Evolutionary conservation across 495 filamentous ascomycete species (phyloP), one percentile per base, ranked within the genome.

Genomic region (Podospora sp.): DNA sequence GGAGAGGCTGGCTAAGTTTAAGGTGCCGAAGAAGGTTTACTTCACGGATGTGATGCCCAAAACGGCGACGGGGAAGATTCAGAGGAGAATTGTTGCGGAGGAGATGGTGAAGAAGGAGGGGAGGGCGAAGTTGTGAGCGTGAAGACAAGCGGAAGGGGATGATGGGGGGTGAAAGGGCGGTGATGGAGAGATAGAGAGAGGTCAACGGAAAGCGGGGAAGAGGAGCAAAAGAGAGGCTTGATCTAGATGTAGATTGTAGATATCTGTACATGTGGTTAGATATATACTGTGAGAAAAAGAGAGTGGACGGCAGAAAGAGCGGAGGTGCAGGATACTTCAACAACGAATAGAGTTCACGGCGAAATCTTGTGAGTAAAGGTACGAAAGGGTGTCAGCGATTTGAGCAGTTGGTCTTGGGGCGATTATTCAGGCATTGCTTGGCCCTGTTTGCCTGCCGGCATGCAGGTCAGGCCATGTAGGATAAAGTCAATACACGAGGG

Each of bases 41-140:
- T 92, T 93, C 68, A 91, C 90, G 6, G 82, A 91, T 62, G 78
- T 87, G 64, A 94, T 95, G 86, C 92, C 92, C 40, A 94, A 94
- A 81, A 96, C 92, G 24, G 90, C 92, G n/a, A 96, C 92, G 8
- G 92, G 92, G 27, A 96, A 94, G 81, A 88, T 94, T 61, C 92
- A 94, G 78, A 79, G 92, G 62, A 83, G 91, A 35, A 89, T 91
- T 67, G 91, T 94, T 12, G 92, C 92, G 6, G 89, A 94, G 77
- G 82, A 84, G 16, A 94, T 95, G 90, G 78, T 86, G 73, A 90
- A 87, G 78, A 74, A 81, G 70, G 81, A 83, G 26, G 68, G 69
- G 24, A 77, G 77, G 71, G 67, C 76, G 52, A 18, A 82, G 73
- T 68, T 83, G 53, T 83, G 26, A 14, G n/a, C 3, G 49, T 16